A percentile compares a stretch with the other conserved stretches of the same genome.
These are phyloP conservation scores for Komagataea norvegica DNA, from an alignment of 1,139 yeast species.

Conservation along the genomic window DNA sequence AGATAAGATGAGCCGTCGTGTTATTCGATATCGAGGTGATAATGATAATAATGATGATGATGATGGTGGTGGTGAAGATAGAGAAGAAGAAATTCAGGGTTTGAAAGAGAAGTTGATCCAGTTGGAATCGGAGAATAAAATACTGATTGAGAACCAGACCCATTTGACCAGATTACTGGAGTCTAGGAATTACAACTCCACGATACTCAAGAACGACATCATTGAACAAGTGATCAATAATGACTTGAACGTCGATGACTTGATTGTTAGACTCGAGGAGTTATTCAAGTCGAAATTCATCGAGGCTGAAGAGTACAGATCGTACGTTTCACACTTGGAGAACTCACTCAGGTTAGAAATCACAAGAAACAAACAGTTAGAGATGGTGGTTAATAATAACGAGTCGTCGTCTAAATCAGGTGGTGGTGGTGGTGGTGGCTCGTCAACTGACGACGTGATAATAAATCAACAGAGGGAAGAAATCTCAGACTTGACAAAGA, in stretches of 20 bases:
- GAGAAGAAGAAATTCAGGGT: slow-evolving; percentile 9
- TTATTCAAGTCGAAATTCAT: slow-evolving; percentile 27
- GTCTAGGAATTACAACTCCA: slow-evolving; percentile 50
- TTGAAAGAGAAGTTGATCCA: slow-evolving; percentile 36
- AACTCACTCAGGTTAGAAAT: slow-evolving; percentile 37
- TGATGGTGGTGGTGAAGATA: too few relatives aligned
- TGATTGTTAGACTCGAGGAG: slow-evolving; percentile 28
- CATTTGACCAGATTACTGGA: slow-evolving; percentile 62
- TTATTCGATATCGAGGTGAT: too few relatives aligned
- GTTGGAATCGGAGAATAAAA: slow-evolving; percentile 55
- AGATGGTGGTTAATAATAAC: too few relatives aligned
- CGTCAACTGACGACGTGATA: too few relatives aligned
- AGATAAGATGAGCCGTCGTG: neutral
- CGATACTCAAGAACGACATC: slow-evolving; percentile 50
- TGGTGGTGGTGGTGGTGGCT: too few relatives aligned
- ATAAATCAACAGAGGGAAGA: slow-evolving; percentile 67
- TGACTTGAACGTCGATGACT: slow-evolving; percentile 13
- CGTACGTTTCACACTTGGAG: slow-evolving; percentile 62
- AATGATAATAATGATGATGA: too few relatives aligned
- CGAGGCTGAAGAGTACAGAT: slow-evolving; percentile 58
- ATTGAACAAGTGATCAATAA: slow-evolving; percentile 40
- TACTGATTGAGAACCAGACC: slow-evolving; percentile 62
- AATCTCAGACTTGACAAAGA: slow-evolving; percentile 57
- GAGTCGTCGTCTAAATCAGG: slow-evolving; percentile 6
- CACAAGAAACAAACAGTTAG: neutral